A percentile compares a stretch with the other conserved stretches of the same genome.
phyloP scores from a whole-genome alignment of 1,139 yeast genomes.

The Saccharomycopsis crataegensis region DNA sequence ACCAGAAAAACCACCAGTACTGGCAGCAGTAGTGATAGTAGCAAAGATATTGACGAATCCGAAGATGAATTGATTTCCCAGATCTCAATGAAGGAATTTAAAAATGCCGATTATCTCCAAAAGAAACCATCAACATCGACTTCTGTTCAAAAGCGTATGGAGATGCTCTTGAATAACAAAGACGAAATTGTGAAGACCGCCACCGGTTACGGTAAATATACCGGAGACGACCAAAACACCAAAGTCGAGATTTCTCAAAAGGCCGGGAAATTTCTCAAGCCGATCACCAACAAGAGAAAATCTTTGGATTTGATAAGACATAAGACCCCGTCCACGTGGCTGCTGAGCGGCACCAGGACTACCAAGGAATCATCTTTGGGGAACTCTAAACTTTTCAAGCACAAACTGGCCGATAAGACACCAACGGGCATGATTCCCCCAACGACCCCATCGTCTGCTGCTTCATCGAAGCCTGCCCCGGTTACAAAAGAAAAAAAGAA shows the following conservation, averaged over 20 bases:
- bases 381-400: too few species aligned
- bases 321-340: background rate
- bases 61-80: constrained; percentile 18
- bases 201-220: constrained; percentile 66
- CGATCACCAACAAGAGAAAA: constrained; percentile 20
- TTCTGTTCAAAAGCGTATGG: constrained; percentile 64
- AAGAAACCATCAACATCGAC: constrained; percentile 22
- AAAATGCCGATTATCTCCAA: constrained; percentile 16
- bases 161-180: constrained; percentile 44
- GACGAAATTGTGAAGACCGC: constrained; percentile 54
- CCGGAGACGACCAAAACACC: constrained; percentile 30
- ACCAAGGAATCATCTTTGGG: too few species aligned
- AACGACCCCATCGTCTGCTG: constrained; percentile 3
- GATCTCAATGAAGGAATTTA: constrained; percentile 17
- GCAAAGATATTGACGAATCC: constrained; percentile 32
- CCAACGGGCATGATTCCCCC: too few species aligned
- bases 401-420: too few species aligned
- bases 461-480: background rate
- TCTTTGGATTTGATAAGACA: constrained; percentile 7
- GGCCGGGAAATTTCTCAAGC: constrained; percentile 23
- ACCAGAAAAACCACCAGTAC: constrained; percentile 4
- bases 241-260: constrained; percentile 21
- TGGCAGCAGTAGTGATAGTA: constrained; percentile 23
- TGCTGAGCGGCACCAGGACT: too few species aligned
- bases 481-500: constrained; percentile 21